phyloP scores from a whole-genome alignment of 2,329 filamentous ascomycete species.

The Verticillium klebahnii region DNA sequence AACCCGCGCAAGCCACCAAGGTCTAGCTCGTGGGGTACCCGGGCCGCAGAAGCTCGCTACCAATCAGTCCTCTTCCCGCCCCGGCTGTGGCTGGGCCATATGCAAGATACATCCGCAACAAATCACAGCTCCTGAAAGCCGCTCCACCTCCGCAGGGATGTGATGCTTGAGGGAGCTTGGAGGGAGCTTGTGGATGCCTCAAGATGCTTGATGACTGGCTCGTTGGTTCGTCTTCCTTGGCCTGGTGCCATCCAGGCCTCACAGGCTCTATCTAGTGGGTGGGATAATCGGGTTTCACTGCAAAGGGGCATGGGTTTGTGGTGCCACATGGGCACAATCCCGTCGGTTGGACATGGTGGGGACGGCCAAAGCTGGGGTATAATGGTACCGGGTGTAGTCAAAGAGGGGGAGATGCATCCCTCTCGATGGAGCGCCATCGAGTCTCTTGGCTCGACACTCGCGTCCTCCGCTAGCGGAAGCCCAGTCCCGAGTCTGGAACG shows the following conservation, averaged over 20 bases:
- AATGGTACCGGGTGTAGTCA: neutral
- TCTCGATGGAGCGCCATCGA: neutral
- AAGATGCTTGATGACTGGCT: neutral
- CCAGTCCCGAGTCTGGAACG: neutral
- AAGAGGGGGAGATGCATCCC: neutral
- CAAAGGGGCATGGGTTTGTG: neutral
- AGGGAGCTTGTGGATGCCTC: neutral
- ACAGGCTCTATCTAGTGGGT: neutral
- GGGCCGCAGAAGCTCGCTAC: neutral
- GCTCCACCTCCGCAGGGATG: neutral
- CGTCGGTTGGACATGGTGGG: neutral
- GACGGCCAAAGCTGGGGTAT: neutral
- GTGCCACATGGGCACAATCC: neutral
- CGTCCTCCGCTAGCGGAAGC: neutral
- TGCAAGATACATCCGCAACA: neutral
- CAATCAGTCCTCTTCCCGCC: neutral
- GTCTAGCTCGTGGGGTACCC: neutral
- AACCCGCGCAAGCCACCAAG: neutral
- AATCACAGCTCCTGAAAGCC: neutral
- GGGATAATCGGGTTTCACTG: neutral
- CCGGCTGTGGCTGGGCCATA: neutral
- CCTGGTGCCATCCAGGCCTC: neutral
- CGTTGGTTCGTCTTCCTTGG: neutral
- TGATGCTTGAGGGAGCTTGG: neutral
- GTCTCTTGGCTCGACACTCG: neutral